Base-by-base conservation (phyloP, 75 land plant species). In the Pinus tabuliformis region DNA sequence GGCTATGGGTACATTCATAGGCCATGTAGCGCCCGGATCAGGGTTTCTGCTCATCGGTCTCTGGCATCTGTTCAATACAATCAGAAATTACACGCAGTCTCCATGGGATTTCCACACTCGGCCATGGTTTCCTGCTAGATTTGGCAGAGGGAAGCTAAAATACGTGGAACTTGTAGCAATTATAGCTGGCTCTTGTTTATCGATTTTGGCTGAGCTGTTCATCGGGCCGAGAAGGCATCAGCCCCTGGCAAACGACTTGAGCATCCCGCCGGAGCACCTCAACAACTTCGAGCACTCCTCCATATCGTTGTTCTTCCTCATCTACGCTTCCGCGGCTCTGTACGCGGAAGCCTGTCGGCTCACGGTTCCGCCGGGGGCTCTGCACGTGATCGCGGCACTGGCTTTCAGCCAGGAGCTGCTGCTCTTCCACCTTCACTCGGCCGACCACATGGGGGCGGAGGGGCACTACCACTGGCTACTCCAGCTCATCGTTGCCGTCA, bases 381-480 rank as follows among this genome's bases (percentile, higher is more conserved):
- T 81, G 12, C 86, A 89, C 8, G 70, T 78, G 17, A 61, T 86
- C 57, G 92, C 75, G 21, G 79, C 88, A 3, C 66, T 88, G n/a
- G 89, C 84, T 24, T 89, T 94, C 22, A 74, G 74, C 9, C 82
- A 90, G 76, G 93, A 90, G 79, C 83, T 86, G 22, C 86, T 94
- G 66, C 74, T 94, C 1, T 86, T 92, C 64, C 91, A 86, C 75
- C 87, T 88, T 78, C 97, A 94, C 82, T 94, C 97, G 2, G 71
- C 89, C 52, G 91, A 90, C 58, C 91, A 86, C 59, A 76, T 81
- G 52, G 89, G 93, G 4, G 72, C 87, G 11, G 93, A 91, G 72
- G 86, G 89, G 9, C 93, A 90, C 76, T 94, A 94, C 83, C 95
- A 94, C 56, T 83, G 90, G 95, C 89, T 94, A 7, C 78, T 94